These are phyloP conservation scores for Lizonia empirigonia DNA, from an alignment of 2,329 filamentous ascomycete species.

Conservation along the genomic window DNA sequence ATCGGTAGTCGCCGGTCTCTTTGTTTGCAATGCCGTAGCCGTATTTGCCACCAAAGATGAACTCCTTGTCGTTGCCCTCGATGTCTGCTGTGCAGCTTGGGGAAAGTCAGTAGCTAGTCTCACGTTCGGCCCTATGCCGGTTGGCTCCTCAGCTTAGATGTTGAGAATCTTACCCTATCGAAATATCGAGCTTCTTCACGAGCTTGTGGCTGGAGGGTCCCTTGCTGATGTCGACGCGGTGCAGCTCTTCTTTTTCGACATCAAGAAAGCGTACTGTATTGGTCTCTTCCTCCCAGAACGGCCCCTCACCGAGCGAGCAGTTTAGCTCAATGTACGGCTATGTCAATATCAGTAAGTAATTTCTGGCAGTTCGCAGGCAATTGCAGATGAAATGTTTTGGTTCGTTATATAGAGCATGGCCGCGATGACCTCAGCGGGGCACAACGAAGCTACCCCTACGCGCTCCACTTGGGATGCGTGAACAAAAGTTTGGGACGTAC, in stretches of 20 bases:
- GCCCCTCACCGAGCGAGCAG: conserved; percentile 74
- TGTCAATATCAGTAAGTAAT: conserved; percentile 12
- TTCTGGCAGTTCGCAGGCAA: not conserved
- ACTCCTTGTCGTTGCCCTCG: conserved; percentile 67
- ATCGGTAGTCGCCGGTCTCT: conserved; percentile 59
- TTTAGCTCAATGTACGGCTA: conserved; percentile 64
- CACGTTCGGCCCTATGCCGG: not conserved
- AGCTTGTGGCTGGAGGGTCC: conserved; percentile 64
- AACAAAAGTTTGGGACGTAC: conserved; percentile 30
- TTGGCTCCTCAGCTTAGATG: not conserved
- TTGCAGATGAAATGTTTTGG: not conserved
- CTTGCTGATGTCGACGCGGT: conserved; percentile 69
- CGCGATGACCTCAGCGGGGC: conserved; percentile 32
- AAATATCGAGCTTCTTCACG: conserved; percentile 61
- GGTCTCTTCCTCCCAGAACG: conserved; percentile 70
- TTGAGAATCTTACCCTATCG: conserved; percentile 55
- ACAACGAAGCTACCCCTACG: conserved; percentile 35
- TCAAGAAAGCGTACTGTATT: conserved; percentile 79
- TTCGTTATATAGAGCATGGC: conserved; percentile 1
- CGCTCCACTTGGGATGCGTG: not conserved
- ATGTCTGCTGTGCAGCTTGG: conserved; percentile 74
- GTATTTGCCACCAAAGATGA: conserved; percentile 80
- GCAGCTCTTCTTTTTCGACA: conserved; percentile 76
- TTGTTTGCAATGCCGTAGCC: conserved; percentile 81
- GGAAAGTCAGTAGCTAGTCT: not conserved